phyloP scores from a whole-genome alignment of 768 basidiomycete genomes.

The Ephemerocybe angulata region DNA sequence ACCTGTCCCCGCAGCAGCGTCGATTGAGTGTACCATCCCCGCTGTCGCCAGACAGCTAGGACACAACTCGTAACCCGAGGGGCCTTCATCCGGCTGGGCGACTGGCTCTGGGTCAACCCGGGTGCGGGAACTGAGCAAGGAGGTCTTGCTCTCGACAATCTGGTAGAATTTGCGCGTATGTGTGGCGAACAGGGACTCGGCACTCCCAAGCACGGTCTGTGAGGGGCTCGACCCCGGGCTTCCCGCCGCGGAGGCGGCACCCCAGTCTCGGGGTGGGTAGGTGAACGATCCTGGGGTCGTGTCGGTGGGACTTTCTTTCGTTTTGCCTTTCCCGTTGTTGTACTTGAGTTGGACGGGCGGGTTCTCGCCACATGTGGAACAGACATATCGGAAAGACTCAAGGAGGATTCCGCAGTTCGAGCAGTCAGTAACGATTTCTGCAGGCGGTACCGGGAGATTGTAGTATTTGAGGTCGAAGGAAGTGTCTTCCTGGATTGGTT shows the following conservation, averaged over 20 bases:
- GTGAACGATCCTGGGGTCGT: slow-evolving; percentile 19
- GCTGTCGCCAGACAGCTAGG: slow-evolving; percentile 71
- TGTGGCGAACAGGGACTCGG: slow-evolving; percentile 6
- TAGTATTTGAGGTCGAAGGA: slow-evolving; percentile 51
- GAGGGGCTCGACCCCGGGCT: slow-evolving; percentile 37
- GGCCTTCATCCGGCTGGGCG: slow-evolving; percentile 15
- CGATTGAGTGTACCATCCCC: slow-evolving; percentile 75
- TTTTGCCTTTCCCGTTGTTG: slow-evolving; percentile 19
- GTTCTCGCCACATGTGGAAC: slow-evolving; percentile 83
- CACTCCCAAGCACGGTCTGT: slow-evolving; percentile 31
- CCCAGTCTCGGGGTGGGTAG: slow-evolving; percentile 31
- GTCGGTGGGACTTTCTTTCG: slow-evolving; percentile 52
- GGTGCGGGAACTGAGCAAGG: slow-evolving; percentile 19
- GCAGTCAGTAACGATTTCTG: slow-evolving; percentile 70
- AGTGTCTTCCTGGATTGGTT: too few relatives aligned
- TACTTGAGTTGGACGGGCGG: too few relatives aligned
- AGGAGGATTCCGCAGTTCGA: slow-evolving; percentile 74
- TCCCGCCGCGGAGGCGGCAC: slow-evolving; percentile 24
- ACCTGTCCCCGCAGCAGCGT: slow-evolving; percentile 44
- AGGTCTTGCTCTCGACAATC: slow-evolving; percentile 28
- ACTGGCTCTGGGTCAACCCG: slow-evolving; percentile 13
- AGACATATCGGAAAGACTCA: slow-evolving; percentile 86
- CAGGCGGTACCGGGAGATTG: slow-evolving; percentile 46
- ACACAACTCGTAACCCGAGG: slow-evolving; percentile 80
- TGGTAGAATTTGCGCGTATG: background rate